Evolutionary conservation across 441 rosid species (phyloP), one percentile per base, ranked within the genome.

Genomic region (Adansonia grandidieri): DNA sequence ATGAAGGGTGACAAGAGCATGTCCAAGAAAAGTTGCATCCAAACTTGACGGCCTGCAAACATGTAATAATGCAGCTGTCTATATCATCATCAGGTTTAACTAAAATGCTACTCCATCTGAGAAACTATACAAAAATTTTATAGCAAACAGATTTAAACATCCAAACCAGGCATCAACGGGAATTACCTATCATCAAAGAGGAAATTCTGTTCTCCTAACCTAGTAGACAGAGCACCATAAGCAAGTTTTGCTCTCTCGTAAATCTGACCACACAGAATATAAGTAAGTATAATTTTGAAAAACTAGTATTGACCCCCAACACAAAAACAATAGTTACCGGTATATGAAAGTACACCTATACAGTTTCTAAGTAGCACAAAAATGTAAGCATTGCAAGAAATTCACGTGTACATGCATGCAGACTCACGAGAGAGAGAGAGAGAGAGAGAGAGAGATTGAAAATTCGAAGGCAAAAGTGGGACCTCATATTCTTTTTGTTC

Each of bases 191-290:
- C 85, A 77, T 89, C 94, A 85, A 89, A 92, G 77, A 96, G 85
- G 85, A 88, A 96, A 51, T 82, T 82, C 42, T 88, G 86, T 69
- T 89, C 92, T 70, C 95, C 98, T 84, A 96, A 84, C 84, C 88
- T 89, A 76, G 89, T 88, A 32, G 99, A 96, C 84, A 96, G 84
- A 71, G 97, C 98, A 76, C 81, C 90, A 80, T 89, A 96, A n/a
- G 92, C 97, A 72, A 86, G 82, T 67, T 82, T 89, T 1, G 88
- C 97, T 82, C 89, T 90, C 81, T 74, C 84, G 87, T 91, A 94
- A 73, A 96, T 93, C 99, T 96, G 90, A 76, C 68, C 75, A 84
- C 9, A 54, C 7, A 67, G 24, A 17, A 44, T 10, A 37, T 9
- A 54, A 83, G 77, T 7, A 5, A 44, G 5, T 44, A 44, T 4